Percentiles rank a stretch among this genome's conserved stretches.
These are phyloP conservation scores for Phlebiopsis gigantea DNA, from an alignment of 768 basidiomycete species.

Conservation along the genomic window DNA sequence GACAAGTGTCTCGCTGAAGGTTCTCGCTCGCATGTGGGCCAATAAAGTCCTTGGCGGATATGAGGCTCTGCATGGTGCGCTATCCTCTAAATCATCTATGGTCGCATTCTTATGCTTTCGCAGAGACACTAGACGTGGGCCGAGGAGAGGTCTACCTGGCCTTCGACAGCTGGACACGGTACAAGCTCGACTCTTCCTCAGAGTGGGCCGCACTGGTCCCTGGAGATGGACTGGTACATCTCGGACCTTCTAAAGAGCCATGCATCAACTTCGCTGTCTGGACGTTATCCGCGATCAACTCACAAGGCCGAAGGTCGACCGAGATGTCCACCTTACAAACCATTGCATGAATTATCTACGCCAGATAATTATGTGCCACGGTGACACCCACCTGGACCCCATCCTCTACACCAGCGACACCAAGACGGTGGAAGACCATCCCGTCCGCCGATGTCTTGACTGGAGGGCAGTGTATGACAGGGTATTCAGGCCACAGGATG, in stretches of 20 bases:
- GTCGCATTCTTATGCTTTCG: neutral
- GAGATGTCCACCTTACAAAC: slow-evolving; percentile 1
- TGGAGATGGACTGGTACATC: slow-evolving; percentile 22
- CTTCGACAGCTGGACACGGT: slow-evolving; percentile 12
- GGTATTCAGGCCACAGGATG: neutral
- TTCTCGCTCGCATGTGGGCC: neutral
- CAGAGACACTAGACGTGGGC: neutral
- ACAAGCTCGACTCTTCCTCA: slow-evolving; percentile 6
- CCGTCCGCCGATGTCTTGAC: slow-evolving; percentile 16
- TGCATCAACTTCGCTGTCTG: slow-evolving; percentile 29
- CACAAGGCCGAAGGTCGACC: neutral
- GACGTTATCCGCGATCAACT: slow-evolving; percentile 29
- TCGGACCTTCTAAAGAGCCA: slow-evolving; percentile 21
- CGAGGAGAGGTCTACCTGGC: slow-evolving; percentile 5
- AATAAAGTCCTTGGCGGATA: neutral
- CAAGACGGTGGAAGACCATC: slow-evolving; percentile 6
- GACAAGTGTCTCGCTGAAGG: neutral
- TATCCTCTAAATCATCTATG: neutral
- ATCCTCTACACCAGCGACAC: slow-evolving; percentile 13
- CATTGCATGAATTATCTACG: slow-evolving; percentile 40
- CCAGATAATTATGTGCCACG: slow-evolving; percentile 33
- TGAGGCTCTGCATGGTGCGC: neutral
- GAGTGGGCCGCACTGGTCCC: slow-evolving; percentile 25
- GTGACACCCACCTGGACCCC: slow-evolving; percentile 28
- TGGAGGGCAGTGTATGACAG: slow-evolving; percentile 19